Conservation (phyloP, 2,329 filamentous ascomycete species). For the Penicillium crustosum region DNA sequence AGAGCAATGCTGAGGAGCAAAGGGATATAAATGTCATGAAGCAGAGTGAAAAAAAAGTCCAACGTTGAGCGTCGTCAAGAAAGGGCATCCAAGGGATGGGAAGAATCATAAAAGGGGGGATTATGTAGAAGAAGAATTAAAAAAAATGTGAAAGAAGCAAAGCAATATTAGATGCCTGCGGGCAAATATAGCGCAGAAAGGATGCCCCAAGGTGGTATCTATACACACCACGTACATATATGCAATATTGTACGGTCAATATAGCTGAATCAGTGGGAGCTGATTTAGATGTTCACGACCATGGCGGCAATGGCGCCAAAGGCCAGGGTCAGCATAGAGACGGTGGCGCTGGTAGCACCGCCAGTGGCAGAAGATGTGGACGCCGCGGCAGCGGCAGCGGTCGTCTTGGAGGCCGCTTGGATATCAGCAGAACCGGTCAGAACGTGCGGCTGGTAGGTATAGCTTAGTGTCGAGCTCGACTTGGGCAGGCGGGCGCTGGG, state of each 20-base stretch:
- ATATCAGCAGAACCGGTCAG: constrained; percentile 25
- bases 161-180: constrained; percentile 13
- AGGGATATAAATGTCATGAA: constrained; percentile 27
- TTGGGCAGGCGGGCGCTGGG: constrained; percentile 21
- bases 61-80: constrained; percentile 29
- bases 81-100: constrained; percentile 11
- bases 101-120: constrained; percentile 20
- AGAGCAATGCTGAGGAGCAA: constrained; percentile 20
- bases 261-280: neutral
- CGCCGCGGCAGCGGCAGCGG: constrained; percentile 9
- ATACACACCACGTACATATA: constrained; percentile 9
- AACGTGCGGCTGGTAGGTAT: constrained; percentile 33
- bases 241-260: constrained; percentile 4
- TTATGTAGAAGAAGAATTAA: constrained; percentile 23
- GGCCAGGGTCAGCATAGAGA: constrained; percentile 24
- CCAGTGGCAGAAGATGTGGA: constrained; percentile 16
- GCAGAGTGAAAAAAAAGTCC: constrained; percentile 14
- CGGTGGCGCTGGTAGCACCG: constrained; percentile 22
- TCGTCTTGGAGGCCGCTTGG: constrained; percentile 11
- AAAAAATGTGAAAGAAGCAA: constrained; percentile 13
- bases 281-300: constrained; percentile 25
- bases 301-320: constrained; percentile 29
- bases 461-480: constrained; percentile 25
- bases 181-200: constrained; percentile 3
- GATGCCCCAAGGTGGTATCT: constrained; percentile 3